Evolutionary conservation across 371 early-diverging fungal species (phyloP).

Genomic region (Lichtheimia corymbifera): DNA sequence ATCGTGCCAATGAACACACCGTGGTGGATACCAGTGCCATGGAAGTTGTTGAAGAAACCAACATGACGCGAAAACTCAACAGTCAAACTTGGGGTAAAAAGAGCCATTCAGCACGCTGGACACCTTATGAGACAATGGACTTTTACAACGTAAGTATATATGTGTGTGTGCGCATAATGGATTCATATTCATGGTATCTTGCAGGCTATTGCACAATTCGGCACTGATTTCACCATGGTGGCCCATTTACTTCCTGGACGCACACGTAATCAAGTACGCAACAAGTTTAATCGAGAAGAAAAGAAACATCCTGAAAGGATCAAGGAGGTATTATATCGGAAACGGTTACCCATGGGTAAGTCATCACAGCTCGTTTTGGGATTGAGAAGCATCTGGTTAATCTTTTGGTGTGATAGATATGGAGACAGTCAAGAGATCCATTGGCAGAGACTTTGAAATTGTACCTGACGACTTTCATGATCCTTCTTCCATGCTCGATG

Average conservation of each 20-base stretch:
- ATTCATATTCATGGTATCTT: not conserved
- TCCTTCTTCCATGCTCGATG: no score
- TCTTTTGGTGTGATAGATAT: constrained; percentile 15
- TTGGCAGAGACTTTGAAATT: constrained; percentile 26
- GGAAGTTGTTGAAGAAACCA: constrained; percentile 73
- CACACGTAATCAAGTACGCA: constrained; percentile 61
- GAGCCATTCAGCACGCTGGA: constrained; percentile 51
- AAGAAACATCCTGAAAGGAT: constrained; percentile 51
- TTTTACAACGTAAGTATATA: constrained; percentile 57
- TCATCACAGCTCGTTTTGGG: not conserved
- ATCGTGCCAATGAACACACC: constrained; percentile 33
- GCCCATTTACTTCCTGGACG: constrained; percentile 58
- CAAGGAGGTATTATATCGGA: constrained; percentile 51
- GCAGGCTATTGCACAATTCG: constrained; percentile 72
- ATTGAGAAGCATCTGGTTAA: not conserved
- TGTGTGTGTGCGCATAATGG: not conserved
- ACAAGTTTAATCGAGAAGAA: constrained; percentile 73
- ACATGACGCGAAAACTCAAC: constrained; percentile 56
- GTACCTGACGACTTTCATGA: constrained; percentile 36
- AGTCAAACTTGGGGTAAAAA: constrained; percentile 53
- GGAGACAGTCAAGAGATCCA: constrained; percentile 19
- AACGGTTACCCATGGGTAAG: constrained; percentile 49
- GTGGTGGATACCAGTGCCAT: constrained; percentile 34
- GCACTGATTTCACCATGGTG: constrained; percentile 77
- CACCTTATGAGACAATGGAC: constrained; percentile 52